Percentiles rank a stretch among this genome's conserved stretches.
Conservation (phyloP, 192 early-diverging fungal species). For the Coemansia aciculifera region DNA sequence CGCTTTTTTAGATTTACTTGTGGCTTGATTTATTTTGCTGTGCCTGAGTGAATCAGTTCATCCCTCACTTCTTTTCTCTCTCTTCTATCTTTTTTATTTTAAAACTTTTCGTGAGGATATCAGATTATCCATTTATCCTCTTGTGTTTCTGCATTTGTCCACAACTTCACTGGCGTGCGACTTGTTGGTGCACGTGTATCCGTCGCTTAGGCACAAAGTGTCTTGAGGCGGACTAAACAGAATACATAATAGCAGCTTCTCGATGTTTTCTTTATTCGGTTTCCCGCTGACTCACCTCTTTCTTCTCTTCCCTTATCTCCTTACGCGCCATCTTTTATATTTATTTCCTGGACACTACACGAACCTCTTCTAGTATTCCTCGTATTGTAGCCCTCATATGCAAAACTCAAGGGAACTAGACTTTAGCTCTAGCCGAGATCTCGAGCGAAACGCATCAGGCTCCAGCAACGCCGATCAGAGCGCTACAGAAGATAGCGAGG, state of each 20-base stretch:
- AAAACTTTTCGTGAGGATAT: too few relatives aligned
- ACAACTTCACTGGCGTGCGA: neutral
- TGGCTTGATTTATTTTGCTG: too few relatives aligned
- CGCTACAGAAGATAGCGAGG: slow-evolving; percentile 56
- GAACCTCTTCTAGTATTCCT: neutral
- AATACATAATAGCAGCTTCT: neutral
- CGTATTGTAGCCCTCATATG: neutral
- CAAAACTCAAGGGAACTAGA: neutral
- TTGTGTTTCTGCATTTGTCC: neutral
- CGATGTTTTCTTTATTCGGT: neutral
- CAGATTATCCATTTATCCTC: too few relatives aligned
- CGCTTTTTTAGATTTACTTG: too few relatives aligned
- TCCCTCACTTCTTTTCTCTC: too few relatives aligned
- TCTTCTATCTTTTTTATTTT: too few relatives aligned
- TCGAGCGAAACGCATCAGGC: neutral
- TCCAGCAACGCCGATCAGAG: slow-evolving; percentile 32
- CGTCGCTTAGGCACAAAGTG: neutral
- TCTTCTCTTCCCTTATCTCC: neutral
- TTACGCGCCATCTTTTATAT: neutral
- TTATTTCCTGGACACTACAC: neutral
- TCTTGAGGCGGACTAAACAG: neutral
- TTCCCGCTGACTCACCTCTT: neutral
- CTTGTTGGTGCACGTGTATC: neutral
- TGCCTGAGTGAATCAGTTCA: too few relatives aligned
- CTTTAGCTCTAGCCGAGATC: neutral